A percentile compares a stretch with the other conserved stretches of the same genome.
These are phyloP conservation scores for Groenewaldozyma tartarivorans DNA, from an alignment of 805 yeast species.

Conservation along the genomic window DNA sequence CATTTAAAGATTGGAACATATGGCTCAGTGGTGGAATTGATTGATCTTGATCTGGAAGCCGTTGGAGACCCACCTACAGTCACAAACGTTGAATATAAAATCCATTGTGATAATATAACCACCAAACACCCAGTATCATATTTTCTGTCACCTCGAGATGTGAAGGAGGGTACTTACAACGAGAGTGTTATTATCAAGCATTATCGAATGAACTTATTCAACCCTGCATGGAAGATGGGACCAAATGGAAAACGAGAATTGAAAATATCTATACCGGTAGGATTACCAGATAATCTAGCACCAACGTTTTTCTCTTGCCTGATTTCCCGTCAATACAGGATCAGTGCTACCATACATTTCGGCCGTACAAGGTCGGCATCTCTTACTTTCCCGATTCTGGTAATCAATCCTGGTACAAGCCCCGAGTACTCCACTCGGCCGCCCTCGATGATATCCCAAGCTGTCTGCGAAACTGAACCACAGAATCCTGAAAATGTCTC, in stretches of 20 bases:
- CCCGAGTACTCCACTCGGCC: no score
- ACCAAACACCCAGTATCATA: not conserved
- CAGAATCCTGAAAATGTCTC: no score
- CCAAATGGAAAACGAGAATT: not conserved
- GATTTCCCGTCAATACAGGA: constrained; percentile 6
- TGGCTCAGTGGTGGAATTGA: not conserved
- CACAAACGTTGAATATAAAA: not conserved
- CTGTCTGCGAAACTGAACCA: no score
- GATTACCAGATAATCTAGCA: not conserved
- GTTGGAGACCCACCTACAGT: not conserved
- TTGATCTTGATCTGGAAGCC: not conserved
- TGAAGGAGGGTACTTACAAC: not conserved
- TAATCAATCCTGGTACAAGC: not conserved
- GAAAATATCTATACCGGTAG: not conserved
- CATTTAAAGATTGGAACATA: not conserved
- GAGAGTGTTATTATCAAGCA: constrained; percentile 5
- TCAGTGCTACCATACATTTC: not conserved
- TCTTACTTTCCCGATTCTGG: not conserved
- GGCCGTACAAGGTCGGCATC: not conserved
- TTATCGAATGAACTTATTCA: constrained; percentile 5
- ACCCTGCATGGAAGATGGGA: not conserved
- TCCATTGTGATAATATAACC: not conserved
- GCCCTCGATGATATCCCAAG: no score
- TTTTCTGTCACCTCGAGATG: not conserved
- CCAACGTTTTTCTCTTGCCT: constrained; percentile 12